Evolutionary conservation across 108 stramenopile genomes (phyloP), one percentile per base, ranked within the genome.

Genomic region (Pseudonitzschia delicatissima): DNA sequence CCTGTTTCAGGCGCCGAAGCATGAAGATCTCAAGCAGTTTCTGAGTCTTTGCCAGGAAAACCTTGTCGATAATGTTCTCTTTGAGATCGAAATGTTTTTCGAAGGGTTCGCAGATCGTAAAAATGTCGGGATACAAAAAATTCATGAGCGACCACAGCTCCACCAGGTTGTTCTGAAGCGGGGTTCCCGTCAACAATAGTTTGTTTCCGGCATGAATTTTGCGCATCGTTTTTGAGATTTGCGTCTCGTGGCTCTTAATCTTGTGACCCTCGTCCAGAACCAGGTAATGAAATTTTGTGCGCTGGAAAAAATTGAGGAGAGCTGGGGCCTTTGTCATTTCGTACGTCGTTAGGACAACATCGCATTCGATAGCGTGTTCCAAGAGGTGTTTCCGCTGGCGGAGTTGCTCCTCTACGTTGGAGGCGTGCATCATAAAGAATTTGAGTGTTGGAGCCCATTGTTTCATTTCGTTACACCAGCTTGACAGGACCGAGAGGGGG

Each of bases 231-330:
- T 71, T 58, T 2, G 77, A 40, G 57, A 77, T 57, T 23, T 18
- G n/a, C 11, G 82, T 73, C 9, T 42, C 64, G n/a, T 79, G 55
- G 31, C 79, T 81, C 70, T 96, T 93, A 47, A 92, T 76, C 9
- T 81, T 75, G 66, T 96, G 92, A 13, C 93, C 88, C 67, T 96
- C 96, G 72, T 95, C 96, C 25, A 97, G 68, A 9, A 97, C 84
- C 44, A 86, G 62, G 20, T 81, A 65, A 36, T 79, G 50, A 79
- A 92, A 61, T 77, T 87, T 15, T 78, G 86, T 20, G 7, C 73
- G 57, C 70, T 31, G 33, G 77, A 33, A 75, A 42, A 75, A 13
- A 59, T 57, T 48, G 64, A 57, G 40, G 39, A 80, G 27, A 6
- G 21, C n/a, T 12, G 74, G 75, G 6, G 69, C 62, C 73, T 89